Percentiles rank a stretch among this genome's conserved stretches.
Conservation (phyloP, 2,329 filamentous ascomycete genomes). For the Penicillium rolfsii region DNA sequence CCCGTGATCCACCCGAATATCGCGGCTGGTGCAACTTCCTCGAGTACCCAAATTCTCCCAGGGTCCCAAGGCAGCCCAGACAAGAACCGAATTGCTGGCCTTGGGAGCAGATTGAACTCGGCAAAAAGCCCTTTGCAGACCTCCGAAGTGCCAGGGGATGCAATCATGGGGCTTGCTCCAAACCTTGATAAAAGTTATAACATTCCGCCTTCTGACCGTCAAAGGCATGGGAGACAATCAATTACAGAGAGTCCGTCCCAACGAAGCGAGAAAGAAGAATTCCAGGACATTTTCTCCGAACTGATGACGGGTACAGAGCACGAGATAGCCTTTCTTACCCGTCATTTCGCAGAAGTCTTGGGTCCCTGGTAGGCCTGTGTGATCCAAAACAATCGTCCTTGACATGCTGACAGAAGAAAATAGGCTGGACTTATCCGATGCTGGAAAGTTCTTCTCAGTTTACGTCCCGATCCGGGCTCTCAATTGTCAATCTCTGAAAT, state of each 20-base stretch:
- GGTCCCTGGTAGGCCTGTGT: slow-evolving; percentile 37
- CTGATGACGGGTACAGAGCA: slow-evolving; percentile 44
- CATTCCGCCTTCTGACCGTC: slow-evolving; percentile 1
- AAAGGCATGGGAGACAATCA: slow-evolving; percentile 5
- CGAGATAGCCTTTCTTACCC: slow-evolving; percentile 43
- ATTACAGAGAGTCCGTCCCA: slow-evolving; percentile 27
- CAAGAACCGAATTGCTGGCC: neutral
- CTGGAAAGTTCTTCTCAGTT: slow-evolving; percentile 43
- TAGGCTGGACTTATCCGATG: slow-evolving; percentile 47
- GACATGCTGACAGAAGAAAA: neutral
- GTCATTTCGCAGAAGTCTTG: slow-evolving; percentile 42
- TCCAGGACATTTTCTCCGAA: slow-evolving; percentile 42
- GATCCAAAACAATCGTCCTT: too few relatives aligned
- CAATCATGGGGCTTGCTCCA: slow-evolving; percentile 5
- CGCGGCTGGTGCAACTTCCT: neutral
- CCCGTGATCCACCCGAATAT: neutral
- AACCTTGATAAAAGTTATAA: slow-evolving; percentile 8
- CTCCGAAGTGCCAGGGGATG: slow-evolving; percentile 18
- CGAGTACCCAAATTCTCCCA: neutral
- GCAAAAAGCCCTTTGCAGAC: slow-evolving; percentile 9
- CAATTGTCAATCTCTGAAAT: slow-evolving; percentile 39
- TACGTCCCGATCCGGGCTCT: slow-evolving; percentile 44
- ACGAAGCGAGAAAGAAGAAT: slow-evolving; percentile 34
- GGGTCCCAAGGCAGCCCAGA: neutral
- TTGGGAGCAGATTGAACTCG: slow-evolving; percentile 2